These are phyloP conservation scores for Aethionema arabicum DNA, from an alignment of 345 rosid species.

Conservation along the genomic window DNA sequence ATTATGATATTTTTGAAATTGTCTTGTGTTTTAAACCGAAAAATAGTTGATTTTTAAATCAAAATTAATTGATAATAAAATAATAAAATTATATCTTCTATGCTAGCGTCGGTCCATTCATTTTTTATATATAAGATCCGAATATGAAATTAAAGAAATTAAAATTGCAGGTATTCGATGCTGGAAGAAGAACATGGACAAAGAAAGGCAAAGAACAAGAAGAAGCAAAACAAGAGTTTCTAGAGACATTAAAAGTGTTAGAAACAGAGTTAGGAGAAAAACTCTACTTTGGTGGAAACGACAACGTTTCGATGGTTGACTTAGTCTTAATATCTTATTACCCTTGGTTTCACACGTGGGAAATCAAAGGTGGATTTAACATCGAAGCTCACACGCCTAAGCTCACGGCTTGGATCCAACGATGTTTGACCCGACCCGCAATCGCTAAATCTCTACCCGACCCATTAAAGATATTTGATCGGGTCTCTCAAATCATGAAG, in stretches of 20 bases:
- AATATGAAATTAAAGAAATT: background rate
- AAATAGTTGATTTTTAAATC: too few relatives aligned
- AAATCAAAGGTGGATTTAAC: conserved; percentile 32
- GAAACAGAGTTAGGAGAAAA: conserved; percentile 38
- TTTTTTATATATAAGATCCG: too few relatives aligned
- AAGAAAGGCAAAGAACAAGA: conserved; percentile 39
- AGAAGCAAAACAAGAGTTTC: conserved; percentile 36
- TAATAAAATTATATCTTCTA: too few relatives aligned
- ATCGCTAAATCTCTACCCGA: conserved; percentile 34
- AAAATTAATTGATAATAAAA: too few relatives aligned
- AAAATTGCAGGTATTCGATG: conserved; percentile 31
- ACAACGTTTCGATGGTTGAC: conserved; percentile 32
- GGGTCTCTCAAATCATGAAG: conserved; percentile 33
- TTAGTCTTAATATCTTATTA: conserved; percentile 36
- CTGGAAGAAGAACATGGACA: conserved; percentile 39
- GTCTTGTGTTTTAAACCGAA: too few relatives aligned
- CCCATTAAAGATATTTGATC: conserved; percentile 31
- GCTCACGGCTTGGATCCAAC: conserved; percentile 33
- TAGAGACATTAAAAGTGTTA: conserved; percentile 28
- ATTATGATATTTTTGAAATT: too few relatives aligned
- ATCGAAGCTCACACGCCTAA: conserved; percentile 32
- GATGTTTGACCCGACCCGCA: conserved; percentile 32
- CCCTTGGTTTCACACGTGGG: conserved; percentile 41
- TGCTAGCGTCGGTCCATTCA: too few relatives aligned
- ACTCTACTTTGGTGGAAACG: conserved; percentile 36